These are phyloP conservation scores for Aspergillus bombycis DNA, from an alignment of 2,329 filamentous ascomycete genomes.

Conservation along the genomic window DNA sequence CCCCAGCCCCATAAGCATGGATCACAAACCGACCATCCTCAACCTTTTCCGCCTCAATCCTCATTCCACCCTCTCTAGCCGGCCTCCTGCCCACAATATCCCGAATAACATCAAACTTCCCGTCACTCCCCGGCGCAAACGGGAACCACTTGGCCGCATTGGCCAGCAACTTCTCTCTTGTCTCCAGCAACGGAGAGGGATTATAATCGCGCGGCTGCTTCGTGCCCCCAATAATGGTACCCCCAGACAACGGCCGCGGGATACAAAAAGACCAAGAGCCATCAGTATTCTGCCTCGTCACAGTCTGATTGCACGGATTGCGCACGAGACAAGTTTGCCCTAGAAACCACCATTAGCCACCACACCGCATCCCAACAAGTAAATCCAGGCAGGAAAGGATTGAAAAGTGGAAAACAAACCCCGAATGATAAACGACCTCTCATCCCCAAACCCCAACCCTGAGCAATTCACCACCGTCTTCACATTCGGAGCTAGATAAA, in stretches of 20 bases:
- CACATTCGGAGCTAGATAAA: constrained; percentile 38
- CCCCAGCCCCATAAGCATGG: constrained; percentile 64
- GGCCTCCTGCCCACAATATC: constrained; percentile 52
- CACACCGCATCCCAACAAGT: no score
- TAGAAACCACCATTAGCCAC: constrained; percentile 13
- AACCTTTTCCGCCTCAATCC: constrained; percentile 56
- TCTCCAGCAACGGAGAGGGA: constrained; percentile 50
- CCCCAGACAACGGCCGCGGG: constrained; percentile 63
- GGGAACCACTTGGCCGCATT: constrained; percentile 47
- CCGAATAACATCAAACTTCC: constrained; percentile 47
- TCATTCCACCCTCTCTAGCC: constrained; percentile 51
- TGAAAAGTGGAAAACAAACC: constrained; percentile 27
- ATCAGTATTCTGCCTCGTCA: constrained; percentile 66
- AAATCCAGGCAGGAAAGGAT: background rate
- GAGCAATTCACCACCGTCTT: constrained; percentile 50
- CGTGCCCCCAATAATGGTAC: constrained; percentile 68
- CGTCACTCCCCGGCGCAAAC: constrained; percentile 37
- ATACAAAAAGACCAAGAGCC: constrained; percentile 67
- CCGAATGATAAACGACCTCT: constrained; percentile 47
- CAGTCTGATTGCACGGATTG: constrained; percentile 47
- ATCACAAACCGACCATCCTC: constrained; percentile 38
- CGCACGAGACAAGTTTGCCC: constrained; percentile 53
- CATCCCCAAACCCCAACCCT: constrained; percentile 47
- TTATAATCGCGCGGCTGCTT: constrained; percentile 64
- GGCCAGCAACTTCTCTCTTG: constrained; percentile 52